phyloP scores from a whole-genome alignment of 179 eudicot species.

The Spinacia oleracea region DNA sequence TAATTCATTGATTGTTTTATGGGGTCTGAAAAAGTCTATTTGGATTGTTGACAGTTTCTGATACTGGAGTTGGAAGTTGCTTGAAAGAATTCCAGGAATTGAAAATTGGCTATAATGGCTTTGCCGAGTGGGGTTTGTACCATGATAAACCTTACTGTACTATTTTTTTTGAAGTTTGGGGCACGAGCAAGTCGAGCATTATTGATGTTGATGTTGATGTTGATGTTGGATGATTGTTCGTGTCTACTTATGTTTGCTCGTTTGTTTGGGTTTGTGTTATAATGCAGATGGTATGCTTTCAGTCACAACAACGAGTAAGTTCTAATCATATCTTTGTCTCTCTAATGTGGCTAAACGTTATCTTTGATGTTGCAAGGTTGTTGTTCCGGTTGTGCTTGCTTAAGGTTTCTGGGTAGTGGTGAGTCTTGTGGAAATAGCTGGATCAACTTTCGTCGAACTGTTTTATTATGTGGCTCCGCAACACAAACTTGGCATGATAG shows the following conservation, averaged over 20 bases:
- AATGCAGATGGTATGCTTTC: constrained; percentile 73
- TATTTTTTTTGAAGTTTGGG: too few species aligned
- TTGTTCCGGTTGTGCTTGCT: neutral
- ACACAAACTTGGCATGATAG: neutral
- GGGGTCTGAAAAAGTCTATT: neutral
- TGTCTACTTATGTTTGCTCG: constrained; percentile 2
- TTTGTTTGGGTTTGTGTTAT: constrained; percentile 22
- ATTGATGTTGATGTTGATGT: neutral
- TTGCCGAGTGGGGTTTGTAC: constrained; percentile 39
- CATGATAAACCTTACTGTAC: neutral
- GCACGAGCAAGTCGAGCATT: neutral
- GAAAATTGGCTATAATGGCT: constrained; percentile 26
- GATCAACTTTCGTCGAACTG: neutral
- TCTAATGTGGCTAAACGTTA: neutral
- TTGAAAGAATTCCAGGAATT: constrained; percentile 61
- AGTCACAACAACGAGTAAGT: constrained; percentile 73
- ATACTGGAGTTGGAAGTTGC: constrained; percentile 73
- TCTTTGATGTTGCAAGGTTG: neutral
- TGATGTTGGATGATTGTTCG: neutral
- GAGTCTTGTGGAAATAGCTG: neutral
- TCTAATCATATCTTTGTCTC: neutral
- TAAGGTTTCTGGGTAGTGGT: neutral
- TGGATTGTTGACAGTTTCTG: constrained; percentile 57
- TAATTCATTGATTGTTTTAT: neutral
- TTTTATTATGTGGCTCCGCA: neutral